phyloP scores from a whole-genome alignment of 768 basidiomycete species.

The Inosperma sp. region DNA sequence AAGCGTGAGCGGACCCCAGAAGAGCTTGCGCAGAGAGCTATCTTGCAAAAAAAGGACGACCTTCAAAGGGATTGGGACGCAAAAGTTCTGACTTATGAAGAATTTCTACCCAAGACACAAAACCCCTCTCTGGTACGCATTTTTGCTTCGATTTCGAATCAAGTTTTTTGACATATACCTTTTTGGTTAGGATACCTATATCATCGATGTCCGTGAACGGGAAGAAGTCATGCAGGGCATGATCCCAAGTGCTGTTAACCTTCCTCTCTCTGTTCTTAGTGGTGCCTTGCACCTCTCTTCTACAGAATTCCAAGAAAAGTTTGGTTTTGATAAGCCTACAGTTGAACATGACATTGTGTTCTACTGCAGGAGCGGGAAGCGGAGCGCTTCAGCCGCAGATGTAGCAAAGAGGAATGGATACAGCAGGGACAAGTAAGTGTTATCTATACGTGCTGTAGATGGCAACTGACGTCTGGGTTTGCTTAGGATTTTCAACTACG shows the following conservation, averaged over 20 bases:
- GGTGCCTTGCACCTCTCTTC: constrained; percentile 55
- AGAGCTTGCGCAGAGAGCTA: constrained; percentile 30
- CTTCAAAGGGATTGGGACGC: constrained; percentile 73
- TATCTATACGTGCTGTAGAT: background rate
- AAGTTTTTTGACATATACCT: no score
- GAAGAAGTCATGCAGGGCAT: constrained; percentile 88
- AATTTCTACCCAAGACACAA: constrained; percentile 73
- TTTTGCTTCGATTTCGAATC: background rate
- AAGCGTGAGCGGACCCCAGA: constrained; percentile 23
- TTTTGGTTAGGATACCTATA: constrained; percentile 52
- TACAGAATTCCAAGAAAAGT: constrained; percentile 54
- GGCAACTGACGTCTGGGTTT: background rate
- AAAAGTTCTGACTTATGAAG: constrained; percentile 68
- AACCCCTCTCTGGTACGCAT: constrained; percentile 61
- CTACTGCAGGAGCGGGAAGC: constrained; percentile 86
- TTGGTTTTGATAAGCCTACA: constrained; percentile 72
- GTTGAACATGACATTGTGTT: constrained; percentile 74
- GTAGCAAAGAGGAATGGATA: constrained; percentile 79
- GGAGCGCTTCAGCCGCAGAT: constrained; percentile 78
- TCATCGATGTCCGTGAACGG: constrained; percentile 91
- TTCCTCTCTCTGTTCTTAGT: constrained; percentile 77
- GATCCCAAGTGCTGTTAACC: constrained; percentile 88
- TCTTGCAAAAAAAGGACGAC: constrained; percentile 34
- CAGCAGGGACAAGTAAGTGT: constrained; percentile 52
- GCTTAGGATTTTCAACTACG: constrained; percentile 64